These are phyloP conservation scores for Dittrichia graveolens DNA, from an alignment of 129 eudicot genomes.

Conservation along the genomic window DNA sequence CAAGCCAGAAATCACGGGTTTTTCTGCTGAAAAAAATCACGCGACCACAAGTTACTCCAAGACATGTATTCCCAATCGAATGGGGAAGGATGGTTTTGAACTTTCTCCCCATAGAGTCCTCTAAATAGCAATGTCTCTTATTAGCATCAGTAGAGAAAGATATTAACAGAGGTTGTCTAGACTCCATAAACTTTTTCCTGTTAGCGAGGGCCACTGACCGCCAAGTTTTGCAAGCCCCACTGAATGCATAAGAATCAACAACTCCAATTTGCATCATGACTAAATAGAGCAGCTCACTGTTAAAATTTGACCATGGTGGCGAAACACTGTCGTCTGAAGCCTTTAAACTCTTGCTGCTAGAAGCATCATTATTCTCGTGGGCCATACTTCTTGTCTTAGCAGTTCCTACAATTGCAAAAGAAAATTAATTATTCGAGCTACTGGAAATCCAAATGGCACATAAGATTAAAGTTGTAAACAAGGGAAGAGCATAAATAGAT, in stretches of 20 bases:
- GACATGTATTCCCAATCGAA: not conserved
- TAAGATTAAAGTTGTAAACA: not conserved
- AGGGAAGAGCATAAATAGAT: not conserved
- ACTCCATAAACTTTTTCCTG: not conserved
- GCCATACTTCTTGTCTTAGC: not conserved
- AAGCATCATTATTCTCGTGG: slow-evolving; percentile 5
- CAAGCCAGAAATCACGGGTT: slow-evolving; percentile 20
- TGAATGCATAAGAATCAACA: slow-evolving; percentile 22
- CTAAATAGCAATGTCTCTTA: not conserved
- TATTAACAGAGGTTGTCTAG: slow-evolving; percentile 13
- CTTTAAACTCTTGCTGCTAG: slow-evolving; percentile 10
- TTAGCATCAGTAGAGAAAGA: not conserved
- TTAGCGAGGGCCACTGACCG: not conserved
- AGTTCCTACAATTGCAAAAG: slow-evolving; percentile 7
- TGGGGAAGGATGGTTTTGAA: slow-evolving; percentile 13
- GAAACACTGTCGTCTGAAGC: not conserved
- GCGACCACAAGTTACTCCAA: slow-evolving; percentile 28
- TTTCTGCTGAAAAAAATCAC: slow-evolving; percentile 15
- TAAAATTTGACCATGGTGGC: slow-evolving; percentile 13
- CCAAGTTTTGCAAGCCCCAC: slow-evolving; percentile 30
- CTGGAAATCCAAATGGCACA: not conserved
- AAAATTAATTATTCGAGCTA: not conserved
- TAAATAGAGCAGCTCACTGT: slow-evolving; percentile 8
- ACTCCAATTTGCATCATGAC: slow-evolving; percentile 23
- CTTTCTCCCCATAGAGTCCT: slow-evolving; percentile 25